phyloP scores from a whole-genome alignment of 2,329 filamentous ascomycete genomes.

The Mycosphaerelloides madeirae region DNA sequence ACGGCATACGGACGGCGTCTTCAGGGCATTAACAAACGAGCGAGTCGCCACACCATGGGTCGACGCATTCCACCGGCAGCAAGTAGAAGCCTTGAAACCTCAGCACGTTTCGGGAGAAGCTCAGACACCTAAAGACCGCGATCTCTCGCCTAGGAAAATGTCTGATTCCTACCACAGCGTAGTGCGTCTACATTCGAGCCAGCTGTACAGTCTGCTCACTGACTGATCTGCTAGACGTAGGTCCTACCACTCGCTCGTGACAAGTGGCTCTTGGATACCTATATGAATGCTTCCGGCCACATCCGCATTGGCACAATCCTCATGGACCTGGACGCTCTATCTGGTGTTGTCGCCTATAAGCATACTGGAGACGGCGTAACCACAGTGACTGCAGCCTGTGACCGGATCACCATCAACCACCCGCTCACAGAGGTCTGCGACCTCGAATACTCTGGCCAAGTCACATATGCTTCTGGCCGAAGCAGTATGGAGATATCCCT shows the following conservation, averaged over 20 bases:
- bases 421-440: conserved; percentile 74
- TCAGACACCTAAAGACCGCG: conserved; percentile 44
- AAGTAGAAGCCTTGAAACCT: conserved; percentile 34
- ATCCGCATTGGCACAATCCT: conserved; percentile 69
- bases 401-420: conserved; percentile 63
- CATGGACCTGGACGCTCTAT: conserved; percentile 75
- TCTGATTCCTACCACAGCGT: conserved; percentile 65
- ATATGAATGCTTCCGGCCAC: conserved; percentile 70
- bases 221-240: conserved; percentile 37
- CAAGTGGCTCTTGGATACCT: conserved; percentile 72
- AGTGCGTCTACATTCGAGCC: conserved; percentile 39
- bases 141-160: conserved; percentile 64
- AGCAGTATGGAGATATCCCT: conserved; percentile 71
- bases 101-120: conserved; percentile 31
- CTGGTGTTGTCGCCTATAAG: conserved; percentile 71
- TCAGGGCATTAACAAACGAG: conserved; percentile 54
- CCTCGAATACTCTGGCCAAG: conserved; percentile 64
- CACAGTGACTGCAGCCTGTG: conserved; percentile 60
- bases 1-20: conserved; percentile 54
- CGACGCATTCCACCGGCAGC: conserved; percentile 56
- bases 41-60: conserved; percentile 65
- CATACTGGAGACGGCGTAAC: conserved; percentile 62
- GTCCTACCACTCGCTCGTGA: conserved; percentile 66
- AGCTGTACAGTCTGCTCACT: conserved; percentile 12
- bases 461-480: conserved; percentile 67